Conservation (phyloP, 2,329 filamentous ascomycete genomes). For the Penicillium frequentans region DNA sequence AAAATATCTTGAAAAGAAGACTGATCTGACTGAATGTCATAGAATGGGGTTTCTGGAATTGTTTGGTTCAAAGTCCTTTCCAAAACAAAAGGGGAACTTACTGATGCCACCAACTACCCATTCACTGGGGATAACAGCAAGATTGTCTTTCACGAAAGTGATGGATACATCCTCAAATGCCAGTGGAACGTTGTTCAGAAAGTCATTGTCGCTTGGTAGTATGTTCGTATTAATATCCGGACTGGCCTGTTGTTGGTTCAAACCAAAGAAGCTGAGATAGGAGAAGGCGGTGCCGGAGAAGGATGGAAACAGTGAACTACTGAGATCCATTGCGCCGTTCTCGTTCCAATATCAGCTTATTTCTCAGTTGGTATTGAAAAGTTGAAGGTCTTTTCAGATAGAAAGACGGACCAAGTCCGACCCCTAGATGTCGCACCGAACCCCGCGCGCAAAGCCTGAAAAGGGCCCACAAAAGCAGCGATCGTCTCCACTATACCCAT, state of each 20-base stretch:
- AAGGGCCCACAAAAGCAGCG: not conserved
- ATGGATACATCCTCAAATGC: slow-evolving; percentile 6
- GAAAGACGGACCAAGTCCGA: not conserved
- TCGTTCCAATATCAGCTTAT: not conserved
- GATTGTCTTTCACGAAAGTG: slow-evolving; percentile 6
- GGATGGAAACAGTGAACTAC: slow-evolving; percentile 1
- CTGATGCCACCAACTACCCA: slow-evolving; percentile 9
- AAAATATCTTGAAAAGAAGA: slow-evolving; percentile 1
- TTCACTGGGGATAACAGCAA: slow-evolving; percentile 10
- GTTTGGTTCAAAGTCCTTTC: not conserved
- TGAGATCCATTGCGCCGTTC: slow-evolving; percentile 6
- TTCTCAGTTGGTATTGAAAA: not conserved
- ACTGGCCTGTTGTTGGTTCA: slow-evolving; percentile 1
- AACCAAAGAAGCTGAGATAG: slow-evolving; percentile 2
- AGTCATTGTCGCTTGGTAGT: not conserved
- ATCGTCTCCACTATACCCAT: not conserved
- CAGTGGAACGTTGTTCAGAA: not conserved
- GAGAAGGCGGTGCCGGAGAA: slow-evolving; percentile 6
- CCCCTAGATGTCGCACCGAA: not conserved
- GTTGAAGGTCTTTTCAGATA: not conserved
- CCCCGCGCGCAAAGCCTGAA: not conserved
- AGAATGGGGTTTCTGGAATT: slow-evolving; percentile 5
- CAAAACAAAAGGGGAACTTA: not conserved
- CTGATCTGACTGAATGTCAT: slow-evolving; percentile 8
- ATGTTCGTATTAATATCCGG: not conserved